phyloP scores from a whole-genome alignment of 257 asterid genomes.

The Agastache rugosa region DNA sequence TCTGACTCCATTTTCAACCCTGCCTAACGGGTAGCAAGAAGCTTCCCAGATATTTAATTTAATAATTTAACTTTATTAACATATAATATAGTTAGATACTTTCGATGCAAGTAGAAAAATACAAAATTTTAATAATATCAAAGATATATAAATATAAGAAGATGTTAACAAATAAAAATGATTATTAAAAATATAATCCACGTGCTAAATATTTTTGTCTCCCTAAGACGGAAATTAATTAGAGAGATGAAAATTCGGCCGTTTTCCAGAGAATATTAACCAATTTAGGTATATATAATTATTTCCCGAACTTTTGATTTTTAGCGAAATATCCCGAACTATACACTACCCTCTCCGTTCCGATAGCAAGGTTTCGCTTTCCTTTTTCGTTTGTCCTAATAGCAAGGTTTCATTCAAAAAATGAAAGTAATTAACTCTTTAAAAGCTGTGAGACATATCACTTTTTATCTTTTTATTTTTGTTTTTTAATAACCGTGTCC shows the following conservation, averaged over 20 bases:
- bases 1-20: neutral
- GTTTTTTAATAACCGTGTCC: no score
- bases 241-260: neutral
- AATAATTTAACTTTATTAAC: neutral
- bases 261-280: neutral
- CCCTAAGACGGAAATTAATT: no score
- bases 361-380: no score
- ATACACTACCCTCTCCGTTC: no score
- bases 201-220: neutral
- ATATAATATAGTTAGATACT: neutral
- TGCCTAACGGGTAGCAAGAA: conserved; percentile 14
- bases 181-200: neutral
- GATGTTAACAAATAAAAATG: neutral
- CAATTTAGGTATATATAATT: neutral
- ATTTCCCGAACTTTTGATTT: no score
- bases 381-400: no score
- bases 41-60: conserved; percentile 22
- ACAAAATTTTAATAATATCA: neutral
- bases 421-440: no score
- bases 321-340: no score
- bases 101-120: neutral
- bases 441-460: no score
- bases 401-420: no score
- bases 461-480: no score
- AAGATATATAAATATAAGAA: no score